Evolutionary conservation across 768 basidiomycete species (phyloP), one percentile per base, ranked within the genome.

Genomic region (Cyathus striatus): DNA sequence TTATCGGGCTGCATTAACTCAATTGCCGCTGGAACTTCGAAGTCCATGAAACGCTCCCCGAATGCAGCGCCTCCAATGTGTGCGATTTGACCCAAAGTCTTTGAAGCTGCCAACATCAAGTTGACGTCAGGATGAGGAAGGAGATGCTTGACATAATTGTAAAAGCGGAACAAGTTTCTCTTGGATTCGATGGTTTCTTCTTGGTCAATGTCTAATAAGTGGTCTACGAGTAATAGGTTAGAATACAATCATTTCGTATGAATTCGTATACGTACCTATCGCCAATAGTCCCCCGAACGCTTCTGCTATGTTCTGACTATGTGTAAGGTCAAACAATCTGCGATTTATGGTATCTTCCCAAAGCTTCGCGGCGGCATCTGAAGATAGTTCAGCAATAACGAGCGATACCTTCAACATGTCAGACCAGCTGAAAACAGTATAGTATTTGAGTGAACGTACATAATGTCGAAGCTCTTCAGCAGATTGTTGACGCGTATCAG

Each of bases 91-190:
- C 92, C 92, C 22, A 93, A 76, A 0, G 90, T 91, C 60, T 92
- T 89, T n/a, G 93, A 91, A 1, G 92, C 91, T 6, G 86, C 80
- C 25, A 93, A 76, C 93, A 97, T 97, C 57, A 99, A 82, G 60
- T 88, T 86, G 55, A 91, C 79, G 60, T 97, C 95, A 41, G 83
- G 76, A 56, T 90, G 90, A 3, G 91, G 91, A 16, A 96, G 75
- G n/a, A 95, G 76, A 32, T 88, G 81, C 58, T 92, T 90, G 63
- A 96, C 85, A 65, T 96, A 94, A 64, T 90, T 90, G 68, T 86
- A 90, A 60, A 94, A 84, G 40, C 89, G 80, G 63, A 87, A 92
- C 27, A 89, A 78, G 50, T 86, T 83, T 30, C 81, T 72, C 55
- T 83, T 87, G 33, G 85, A 83, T 59, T 90, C 86, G 39, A 89